Conservation (phyloP, 1,139 yeast species). For the Suhomyces ambrosiae region DNA sequence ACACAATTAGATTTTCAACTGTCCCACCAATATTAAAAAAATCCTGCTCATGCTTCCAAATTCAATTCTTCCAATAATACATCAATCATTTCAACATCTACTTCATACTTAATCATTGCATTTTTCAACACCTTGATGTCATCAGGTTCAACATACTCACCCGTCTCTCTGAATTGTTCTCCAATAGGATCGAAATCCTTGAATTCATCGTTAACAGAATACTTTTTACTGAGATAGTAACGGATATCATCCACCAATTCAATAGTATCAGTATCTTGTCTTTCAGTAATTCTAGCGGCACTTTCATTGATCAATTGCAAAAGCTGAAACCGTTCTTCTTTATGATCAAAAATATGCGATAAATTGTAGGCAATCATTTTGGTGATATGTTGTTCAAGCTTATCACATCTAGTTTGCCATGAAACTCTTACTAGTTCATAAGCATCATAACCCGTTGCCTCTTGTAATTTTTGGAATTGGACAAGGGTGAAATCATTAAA, state of each 20-base stretch:
- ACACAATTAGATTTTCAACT: too few relatives aligned
- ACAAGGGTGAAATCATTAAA: slow-evolving; percentile 24
- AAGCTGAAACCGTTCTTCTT: slow-evolving; percentile 27
- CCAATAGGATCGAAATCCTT: slow-evolving; percentile 31
- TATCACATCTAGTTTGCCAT: slow-evolving; percentile 67
- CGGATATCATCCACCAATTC: slow-evolving; percentile 79
- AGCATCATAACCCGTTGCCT: slow-evolving; percentile 37
- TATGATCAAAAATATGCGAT: slow-evolving; percentile 33
- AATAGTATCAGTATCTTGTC: slow-evolving; percentile 78
- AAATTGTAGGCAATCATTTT: slow-evolving; percentile 57
- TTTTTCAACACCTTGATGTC: slow-evolving; percentile 37
- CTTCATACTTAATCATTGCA: slow-evolving; percentile 27
- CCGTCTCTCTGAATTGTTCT: slow-evolving; percentile 10
- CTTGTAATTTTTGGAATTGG: slow-evolving; percentile 24
- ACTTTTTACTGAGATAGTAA: slow-evolving; percentile 58
- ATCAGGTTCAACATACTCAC: slow-evolving; percentile 19
- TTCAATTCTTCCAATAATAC: slow-evolving; percentile 41
- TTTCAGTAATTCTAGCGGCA: slow-evolving; percentile 56
- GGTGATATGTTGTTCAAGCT: slow-evolving; percentile 67
- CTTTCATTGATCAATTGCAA: slow-evolving; percentile 39
- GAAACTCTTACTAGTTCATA: slow-evolving; percentile 63
- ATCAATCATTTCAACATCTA: slow-evolving; percentile 47
- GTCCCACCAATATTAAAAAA: too few relatives aligned
- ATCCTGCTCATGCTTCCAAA: slow-evolving; percentile 44
- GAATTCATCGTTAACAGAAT: slow-evolving; percentile 35